Base-by-base conservation (phyloP, 2,329 filamentous ascomycete species). In the Diaporthe amygdali region DNA sequence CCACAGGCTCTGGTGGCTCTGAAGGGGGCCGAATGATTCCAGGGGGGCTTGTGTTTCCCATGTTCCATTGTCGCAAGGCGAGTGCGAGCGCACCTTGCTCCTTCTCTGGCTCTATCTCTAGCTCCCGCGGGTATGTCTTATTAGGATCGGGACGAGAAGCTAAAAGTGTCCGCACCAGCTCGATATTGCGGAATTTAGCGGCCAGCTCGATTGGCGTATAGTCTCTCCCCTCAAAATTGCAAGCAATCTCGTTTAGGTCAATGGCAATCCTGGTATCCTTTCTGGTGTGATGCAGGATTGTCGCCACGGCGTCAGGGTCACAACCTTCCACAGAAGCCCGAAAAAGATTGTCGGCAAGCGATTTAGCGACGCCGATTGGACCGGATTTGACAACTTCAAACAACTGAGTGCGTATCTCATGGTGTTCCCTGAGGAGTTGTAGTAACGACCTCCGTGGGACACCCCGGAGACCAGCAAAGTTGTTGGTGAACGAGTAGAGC, bases 1-100 rank as follows among this genome's bases (percentile, higher is more conserved):
- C 5, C 14, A 61, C 9, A 2, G 55, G 55, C 2, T 59, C 14
- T 2, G 15, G 34, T 2, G 15, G 34, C 34, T 59, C 22, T 0
- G 9, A 30, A 1, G 20, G 1, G 0, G 52, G 52, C 7, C 7
- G 22, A 27, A 2, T 14, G 34, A 5, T 2, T 1, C 6, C 2
- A 59, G 8, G 55, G 34, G 10, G n/a, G n/a, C n/a, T n/a, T n/a
- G n/a, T n/a, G 12, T 17, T 44, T 1, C 55, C 55, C 14, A 41
- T 59, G 3, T 12, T 5, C 37, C 55, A 61, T 7, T 6, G 55
- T 15, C 37, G 37, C 5, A 61, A 17, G 22, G 39, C 55, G 5
- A 46, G 55, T 14, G n/a, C 55, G 2, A 61, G 39, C 1, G 55
- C 55, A 1, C 55, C 37, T 30, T 41, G 14, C 3, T 41, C 54